Evolutionary conservation across 1,284 basidiomycete species (phyloP).

Genomic region (Malassezia furfur): DNA sequence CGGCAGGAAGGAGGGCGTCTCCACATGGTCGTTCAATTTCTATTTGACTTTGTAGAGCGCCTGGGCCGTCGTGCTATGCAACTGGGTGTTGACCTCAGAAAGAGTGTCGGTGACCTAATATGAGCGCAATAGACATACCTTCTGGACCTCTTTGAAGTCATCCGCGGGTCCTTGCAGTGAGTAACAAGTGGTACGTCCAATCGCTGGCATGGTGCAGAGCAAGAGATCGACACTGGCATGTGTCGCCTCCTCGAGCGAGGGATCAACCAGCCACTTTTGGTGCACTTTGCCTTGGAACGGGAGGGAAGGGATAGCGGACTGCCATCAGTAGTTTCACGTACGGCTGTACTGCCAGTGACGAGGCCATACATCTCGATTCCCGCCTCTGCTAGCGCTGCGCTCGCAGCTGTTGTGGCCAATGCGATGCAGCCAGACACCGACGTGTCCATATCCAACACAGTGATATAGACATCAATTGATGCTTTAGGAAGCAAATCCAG

Average conservation of each 20-base stretch:
- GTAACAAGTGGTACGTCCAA: conserved; percentile 14
- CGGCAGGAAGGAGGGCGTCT: too few relatives aligned
- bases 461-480: conserved; percentile 80
- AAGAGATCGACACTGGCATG: conserved; percentile 8
- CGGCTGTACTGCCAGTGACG: conserved; percentile 49
- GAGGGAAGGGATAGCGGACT: conserved; percentile 5
- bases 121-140: not conserved
- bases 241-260: conserved; percentile 3
- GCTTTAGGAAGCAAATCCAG: conserved; percentile 87
- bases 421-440: conserved; percentile 53
- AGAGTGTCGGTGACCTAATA: not conserved
- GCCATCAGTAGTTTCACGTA: not conserved
- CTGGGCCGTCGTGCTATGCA: conserved; percentile 11
- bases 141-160: not conserved
- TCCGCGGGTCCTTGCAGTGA: conserved; percentile 7
- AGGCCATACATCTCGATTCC: conserved; percentile 78
- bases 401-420: conserved; percentile 69
- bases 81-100: not conserved
- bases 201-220: conserved; percentile 9
- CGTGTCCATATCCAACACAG: conserved; percentile 81
- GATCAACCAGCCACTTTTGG: conserved; percentile 17
- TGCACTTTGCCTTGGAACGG: not conserved
- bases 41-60: not conserved
- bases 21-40: not conserved
- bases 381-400: conserved; percentile 76